phyloP scores from a whole-genome alignment of 2,329 filamentous ascomycete species.

The Botrytis cinerea region DNA sequence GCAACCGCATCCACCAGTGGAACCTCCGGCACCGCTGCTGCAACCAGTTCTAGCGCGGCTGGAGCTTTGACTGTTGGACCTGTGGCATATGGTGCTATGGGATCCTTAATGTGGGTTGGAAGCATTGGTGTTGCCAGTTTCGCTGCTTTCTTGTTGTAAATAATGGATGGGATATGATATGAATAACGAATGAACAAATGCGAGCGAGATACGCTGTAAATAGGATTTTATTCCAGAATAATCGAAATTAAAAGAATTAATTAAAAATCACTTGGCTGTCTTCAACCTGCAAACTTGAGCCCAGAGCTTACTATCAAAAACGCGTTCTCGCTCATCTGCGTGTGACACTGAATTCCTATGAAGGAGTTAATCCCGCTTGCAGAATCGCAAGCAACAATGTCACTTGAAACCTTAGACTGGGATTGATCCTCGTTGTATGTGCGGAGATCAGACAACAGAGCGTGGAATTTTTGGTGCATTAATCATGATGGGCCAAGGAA shows the following conservation, averaged over 20 bases:
- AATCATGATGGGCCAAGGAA: not conserved
- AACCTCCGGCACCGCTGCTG: slow-evolving; percentile 13
- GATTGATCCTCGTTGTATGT: not conserved
- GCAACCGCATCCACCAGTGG: slow-evolving; percentile 4
- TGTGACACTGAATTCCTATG: not conserved
- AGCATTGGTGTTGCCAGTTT: slow-evolving; percentile 28
- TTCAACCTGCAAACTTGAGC: not conserved
- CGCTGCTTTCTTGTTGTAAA: slow-evolving; percentile 29
- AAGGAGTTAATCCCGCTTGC: not conserved
- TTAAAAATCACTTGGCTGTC: not conserved
- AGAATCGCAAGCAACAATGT: not conserved
- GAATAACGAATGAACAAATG: slow-evolving; percentile 11
- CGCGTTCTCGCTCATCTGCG: not conserved
- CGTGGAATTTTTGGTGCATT: not conserved
- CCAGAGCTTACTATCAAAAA: not conserved
- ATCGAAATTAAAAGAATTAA: slow-evolving; percentile 7
- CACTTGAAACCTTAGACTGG: not conserved
- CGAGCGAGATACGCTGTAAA: not conserved
- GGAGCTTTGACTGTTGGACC: slow-evolving; percentile 21
- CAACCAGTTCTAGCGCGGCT: slow-evolving; percentile 21
- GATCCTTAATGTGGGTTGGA: slow-evolving; percentile 27
- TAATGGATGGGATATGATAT: slow-evolving; percentile 11
- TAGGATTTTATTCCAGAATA: not conserved
- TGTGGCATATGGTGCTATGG: slow-evolving; percentile 22
- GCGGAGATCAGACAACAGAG: not conserved